These are phyloP conservation scores for Phanerodontia chrysosporium DNA, from an alignment of 768 basidiomycete species.

Conservation along the genomic window DNA sequence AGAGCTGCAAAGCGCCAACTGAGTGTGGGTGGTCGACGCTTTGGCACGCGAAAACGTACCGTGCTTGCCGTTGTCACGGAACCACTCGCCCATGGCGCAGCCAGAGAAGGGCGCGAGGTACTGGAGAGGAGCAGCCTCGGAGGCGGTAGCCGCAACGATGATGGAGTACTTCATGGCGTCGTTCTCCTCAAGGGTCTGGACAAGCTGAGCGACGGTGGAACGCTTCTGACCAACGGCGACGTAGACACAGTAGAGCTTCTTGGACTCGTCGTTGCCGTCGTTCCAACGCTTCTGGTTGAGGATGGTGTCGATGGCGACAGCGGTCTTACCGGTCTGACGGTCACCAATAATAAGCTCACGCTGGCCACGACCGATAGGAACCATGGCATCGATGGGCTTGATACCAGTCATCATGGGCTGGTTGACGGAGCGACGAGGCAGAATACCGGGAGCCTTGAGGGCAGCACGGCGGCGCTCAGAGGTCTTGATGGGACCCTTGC, in stretches of 20 bases:
- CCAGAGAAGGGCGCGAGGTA: slow-evolving; percentile 99
- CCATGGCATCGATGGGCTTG: slow-evolving; percentile 99
- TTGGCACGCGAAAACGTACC: slow-evolving; percentile 44
- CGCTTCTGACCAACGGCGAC: slow-evolving; percentile 99
- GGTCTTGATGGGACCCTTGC: slow-evolving; percentile 95
- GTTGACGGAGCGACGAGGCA: slow-evolving; percentile 98
- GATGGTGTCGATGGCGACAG: slow-evolving; percentile 99
- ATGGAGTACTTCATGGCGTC: slow-evolving; percentile 99
- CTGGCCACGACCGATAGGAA: slow-evolving; percentile 99
- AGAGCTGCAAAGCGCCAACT: slow-evolving; percentile 48
- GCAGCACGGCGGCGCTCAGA: slow-evolving; percentile 95
- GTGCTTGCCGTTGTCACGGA: slow-evolving; percentile 99
- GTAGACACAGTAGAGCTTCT: slow-evolving; percentile 99
- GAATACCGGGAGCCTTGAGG: slow-evolving; percentile 97
- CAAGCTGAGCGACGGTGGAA: slow-evolving; percentile 98
- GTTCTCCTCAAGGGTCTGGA: slow-evolving; percentile 99
- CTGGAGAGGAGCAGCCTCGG: slow-evolving; percentile 98
- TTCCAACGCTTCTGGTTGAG: slow-evolving; percentile 99
- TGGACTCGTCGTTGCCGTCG: slow-evolving; percentile 91
- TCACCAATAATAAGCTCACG: slow-evolving; percentile 99
- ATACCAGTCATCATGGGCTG: slow-evolving; percentile 99
- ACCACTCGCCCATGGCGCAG: slow-evolving; percentile 99
- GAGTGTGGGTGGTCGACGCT: not conserved
- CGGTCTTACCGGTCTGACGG: slow-evolving; percentile 99
- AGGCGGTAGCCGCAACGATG: slow-evolving; percentile 98